Conservation (phyloP, 140 eudicot genomes). For the Oenanthe javanica region DNA sequence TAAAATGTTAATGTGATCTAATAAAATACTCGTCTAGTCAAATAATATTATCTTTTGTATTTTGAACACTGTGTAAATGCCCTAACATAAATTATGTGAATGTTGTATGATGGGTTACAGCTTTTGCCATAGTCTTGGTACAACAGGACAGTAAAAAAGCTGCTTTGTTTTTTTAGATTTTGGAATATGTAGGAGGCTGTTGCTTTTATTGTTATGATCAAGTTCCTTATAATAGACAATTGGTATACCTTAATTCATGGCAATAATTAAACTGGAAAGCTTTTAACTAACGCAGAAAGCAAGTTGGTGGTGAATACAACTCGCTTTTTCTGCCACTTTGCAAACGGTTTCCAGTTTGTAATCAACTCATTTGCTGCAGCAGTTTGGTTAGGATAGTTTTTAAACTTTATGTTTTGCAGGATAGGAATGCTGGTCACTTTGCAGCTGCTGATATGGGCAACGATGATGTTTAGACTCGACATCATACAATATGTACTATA, state of each 20-base stretch:
- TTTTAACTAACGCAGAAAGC: too few species aligned
- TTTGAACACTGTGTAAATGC: background rate
- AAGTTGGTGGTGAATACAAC: background rate
- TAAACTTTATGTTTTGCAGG: conserved; percentile 27
- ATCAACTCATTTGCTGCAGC: background rate
- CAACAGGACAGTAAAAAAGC: background rate
- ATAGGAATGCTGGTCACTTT: conserved; percentile 36
- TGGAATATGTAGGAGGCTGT: background rate
- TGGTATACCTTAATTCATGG: background rate
- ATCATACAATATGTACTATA: background rate
- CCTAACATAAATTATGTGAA: too few species aligned
- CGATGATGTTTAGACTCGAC: background rate
- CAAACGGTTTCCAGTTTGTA: background rate
- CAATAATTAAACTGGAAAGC: background rate
- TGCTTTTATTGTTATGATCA: background rate
- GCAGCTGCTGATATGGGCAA: conserved; percentile 17
- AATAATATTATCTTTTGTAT: background rate
- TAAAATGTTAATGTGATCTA: background rate
- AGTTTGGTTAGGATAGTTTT: background rate
- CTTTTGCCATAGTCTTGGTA: background rate
- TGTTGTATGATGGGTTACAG: background rate
- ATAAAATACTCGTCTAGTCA: too few species aligned
- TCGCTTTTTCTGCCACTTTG: background rate
- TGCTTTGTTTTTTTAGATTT: too few species aligned
- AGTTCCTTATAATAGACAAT: background rate